Base-by-base conservation (phyloP, 805 yeast species). In the Clavispora carvajalis region DNA sequence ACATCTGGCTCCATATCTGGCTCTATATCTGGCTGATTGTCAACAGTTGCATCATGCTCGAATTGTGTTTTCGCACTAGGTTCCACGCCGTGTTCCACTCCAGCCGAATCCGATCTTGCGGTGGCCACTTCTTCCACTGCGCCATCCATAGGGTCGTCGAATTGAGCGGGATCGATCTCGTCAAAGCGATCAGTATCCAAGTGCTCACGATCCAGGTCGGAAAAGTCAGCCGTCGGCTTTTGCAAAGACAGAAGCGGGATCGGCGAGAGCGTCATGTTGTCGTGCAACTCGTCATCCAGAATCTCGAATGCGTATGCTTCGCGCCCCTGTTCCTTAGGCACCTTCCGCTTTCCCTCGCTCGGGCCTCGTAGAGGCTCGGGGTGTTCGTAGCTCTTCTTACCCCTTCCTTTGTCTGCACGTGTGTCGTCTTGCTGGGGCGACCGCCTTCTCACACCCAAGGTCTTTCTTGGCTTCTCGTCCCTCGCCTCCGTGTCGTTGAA, bases 401-500 rank as follows among this genome's bases (percentile, higher is more conserved):
- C 10, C 10, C 18, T 5, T 35, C 31, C 22, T 23, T 28, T n/a
- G 10, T 22, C 18, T 19, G 18, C 8, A 10, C 13, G 10, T 22
- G 21, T 11, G 25, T n/a, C n/a, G 19, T 12, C 25, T 11, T 9
- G 25, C 28, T 28, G 16, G 31, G 19, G 18, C 16, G 16, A 18
- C 16, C 31, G 31, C 19, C 31, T 22, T 5, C 34, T 15, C 4
- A 31, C 34, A 31, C 34, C 34, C 23, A 31, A 19, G 16, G 34
- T 31, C 23, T 31, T 31, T 13, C 17, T 19, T 17, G 28, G 34
- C 16, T 28, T 39, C 22, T 29, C 38, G 18, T 16, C 34, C 13
- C n/a, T 23, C 5, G 45, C 37, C 31, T 28, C 31, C 6, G 50
- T 40, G 38, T 79, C 84, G 34, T 68, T 70, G 39, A 82, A 83